Percentiles rank a stretch among this genome's conserved stretches.
phyloP scores from a whole-genome alignment of 2,329 filamentous ascomycete species.

The Fusarium nodosum region DNA sequence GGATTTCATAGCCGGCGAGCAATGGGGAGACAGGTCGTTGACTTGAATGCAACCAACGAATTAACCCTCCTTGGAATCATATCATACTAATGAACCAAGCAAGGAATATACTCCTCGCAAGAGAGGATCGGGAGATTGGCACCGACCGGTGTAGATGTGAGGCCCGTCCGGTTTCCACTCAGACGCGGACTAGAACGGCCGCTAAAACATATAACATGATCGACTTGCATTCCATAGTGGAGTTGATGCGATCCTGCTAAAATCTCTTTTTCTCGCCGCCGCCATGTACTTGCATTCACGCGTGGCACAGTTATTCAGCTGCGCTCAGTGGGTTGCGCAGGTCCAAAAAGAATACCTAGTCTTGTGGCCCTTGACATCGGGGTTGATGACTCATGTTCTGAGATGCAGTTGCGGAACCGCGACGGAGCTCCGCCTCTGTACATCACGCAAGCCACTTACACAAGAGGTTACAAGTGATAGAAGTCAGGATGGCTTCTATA shows the following conservation, averaged over 20 bases:
- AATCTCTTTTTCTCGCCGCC: background rate
- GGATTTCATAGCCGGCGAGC: background rate
- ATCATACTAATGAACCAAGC: background rate
- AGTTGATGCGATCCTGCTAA: background rate
- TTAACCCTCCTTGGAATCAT: background rate
- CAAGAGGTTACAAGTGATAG: background rate
- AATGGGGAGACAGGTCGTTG: background rate
- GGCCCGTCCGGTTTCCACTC: background rate
- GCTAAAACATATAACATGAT: background rate
- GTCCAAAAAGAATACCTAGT: background rate
- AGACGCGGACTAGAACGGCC: background rate
- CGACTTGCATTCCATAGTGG: too few relatives aligned
- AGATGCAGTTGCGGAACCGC: conserved; percentile 1
- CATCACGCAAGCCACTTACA: background rate
- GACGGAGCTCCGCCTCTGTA: background rate
- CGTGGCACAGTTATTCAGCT: background rate
- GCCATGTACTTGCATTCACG: background rate
- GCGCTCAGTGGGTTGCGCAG: background rate
- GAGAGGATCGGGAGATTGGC: too few relatives aligned
- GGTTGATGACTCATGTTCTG: background rate
- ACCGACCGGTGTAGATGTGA: background rate
- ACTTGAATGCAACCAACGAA: background rate
- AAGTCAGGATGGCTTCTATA: background rate
- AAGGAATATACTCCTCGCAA: background rate
- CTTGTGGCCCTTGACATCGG: background rate